Base-by-base conservation (phyloP, 2,329 filamentous ascomycete species). In the Fusarium graminum region DNA sequence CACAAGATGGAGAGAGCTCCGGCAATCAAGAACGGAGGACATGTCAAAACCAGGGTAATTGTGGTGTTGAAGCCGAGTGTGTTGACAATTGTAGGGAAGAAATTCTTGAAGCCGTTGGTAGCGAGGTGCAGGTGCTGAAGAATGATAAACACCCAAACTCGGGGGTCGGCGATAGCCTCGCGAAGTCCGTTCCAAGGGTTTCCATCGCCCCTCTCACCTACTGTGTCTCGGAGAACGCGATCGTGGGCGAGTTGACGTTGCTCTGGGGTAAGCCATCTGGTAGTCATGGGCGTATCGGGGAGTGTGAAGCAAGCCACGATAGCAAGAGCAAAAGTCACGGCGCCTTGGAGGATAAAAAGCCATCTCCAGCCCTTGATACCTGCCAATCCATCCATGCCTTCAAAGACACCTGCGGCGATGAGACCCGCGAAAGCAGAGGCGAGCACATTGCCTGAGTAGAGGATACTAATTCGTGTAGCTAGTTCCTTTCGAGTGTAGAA, bases 401-500 rank as follows among this genome's bases (percentile, higher is more conserved):
- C 72, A 49, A 82, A 82, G 6, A 80, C 77, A 6, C 76, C 80
- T 0, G 80, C 78, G 1, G 79, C 80, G 32, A 85, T 80, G 4
- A 84, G 72, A 3, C 81, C 81, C 0, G 78, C 78, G 51, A 83
- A 82, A 2, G 78, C 76, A 8, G 73, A 76, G 4, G 76, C 74
- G 10, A 77, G 57, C 16, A 78, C 72, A 16, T 76, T 77, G 3
- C 79, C 79, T 0, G 80, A 76, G 59, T 84, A 84, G 2, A 84
- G 74, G 54, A 83, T 79, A 3, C 80, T 78, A 10, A 82, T 79
- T 40, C 80, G 75, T 3, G 77, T 72, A n/a, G 78, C 75, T 26
- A 83, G 68, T 65, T 82, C 80, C 66, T 84, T 82, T 30, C 83
- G 77, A 4, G 83, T 86, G 72, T 87, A 88, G 74, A 84, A 87